Evolutionary conservation across 805 yeast species (phyloP).

Genomic region (Torulaspora franciscae): DNA sequence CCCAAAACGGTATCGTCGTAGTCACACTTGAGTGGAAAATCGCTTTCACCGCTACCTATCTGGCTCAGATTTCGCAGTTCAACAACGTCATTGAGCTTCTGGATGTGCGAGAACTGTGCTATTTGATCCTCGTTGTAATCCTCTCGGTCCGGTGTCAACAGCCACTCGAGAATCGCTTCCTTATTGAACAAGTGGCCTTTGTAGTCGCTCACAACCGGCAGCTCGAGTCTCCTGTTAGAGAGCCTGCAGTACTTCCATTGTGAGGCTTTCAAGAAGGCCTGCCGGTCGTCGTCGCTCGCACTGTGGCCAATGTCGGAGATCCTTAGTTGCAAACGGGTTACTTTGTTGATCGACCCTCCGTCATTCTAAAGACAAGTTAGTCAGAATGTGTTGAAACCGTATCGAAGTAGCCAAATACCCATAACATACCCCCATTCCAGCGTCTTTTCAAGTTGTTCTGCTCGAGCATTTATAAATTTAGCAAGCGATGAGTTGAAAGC

Average conservation of each 20-base stretch:
- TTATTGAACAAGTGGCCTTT: conserved; percentile 63
- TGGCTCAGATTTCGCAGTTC: conserved; percentile 36
- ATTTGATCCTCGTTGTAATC: conserved; percentile 27
- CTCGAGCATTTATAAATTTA: neutral
- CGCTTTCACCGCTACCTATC: conserved; percentile 7
- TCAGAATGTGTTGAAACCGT: neutral
- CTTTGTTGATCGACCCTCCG: conserved; percentile 66
- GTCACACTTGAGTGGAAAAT: conserved; percentile 8
- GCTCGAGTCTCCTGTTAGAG: conserved; percentile 41
- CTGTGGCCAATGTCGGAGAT: conserved; percentile 31
- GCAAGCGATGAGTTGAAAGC: conserved; percentile 4
- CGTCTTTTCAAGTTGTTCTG: neutral
- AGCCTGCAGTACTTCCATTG: conserved; percentile 47
- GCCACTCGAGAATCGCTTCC: conserved; percentile 53
- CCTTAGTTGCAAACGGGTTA: conserved; percentile 40
- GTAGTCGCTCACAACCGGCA: conserved; percentile 63
- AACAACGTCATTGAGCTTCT: conserved; percentile 42
- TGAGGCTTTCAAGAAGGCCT: conserved; percentile 27
- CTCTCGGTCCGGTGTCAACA: conserved; percentile 37
- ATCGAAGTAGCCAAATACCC: neutral
- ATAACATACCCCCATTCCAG: conserved; percentile 14
- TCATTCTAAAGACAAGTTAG: conserved; percentile 42
- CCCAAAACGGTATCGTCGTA: conserved; percentile 36
- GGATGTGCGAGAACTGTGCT: conserved; percentile 35
- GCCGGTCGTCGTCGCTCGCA: conserved; percentile 17